Base-by-base conservation (phyloP, 1,139 yeast species). In the Suhomyces atakaporum region DNA sequence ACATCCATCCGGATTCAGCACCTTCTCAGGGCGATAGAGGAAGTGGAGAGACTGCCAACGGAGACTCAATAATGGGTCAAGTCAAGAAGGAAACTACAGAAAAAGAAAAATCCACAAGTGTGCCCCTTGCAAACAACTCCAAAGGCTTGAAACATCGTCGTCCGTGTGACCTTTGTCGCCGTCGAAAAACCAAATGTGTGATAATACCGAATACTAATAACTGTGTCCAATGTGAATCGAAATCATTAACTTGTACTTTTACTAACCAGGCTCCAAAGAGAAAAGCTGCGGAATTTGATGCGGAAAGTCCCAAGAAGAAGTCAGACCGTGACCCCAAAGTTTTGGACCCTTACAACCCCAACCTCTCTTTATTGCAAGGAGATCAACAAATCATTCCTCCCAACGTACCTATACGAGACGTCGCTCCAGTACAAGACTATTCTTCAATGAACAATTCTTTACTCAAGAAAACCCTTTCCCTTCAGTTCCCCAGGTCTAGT, bases 401-500 rank as follows among this genome's bases (percentile, higher is more conserved):
- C 1, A 71, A 76, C 51, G 79, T 76, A 4, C 71, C 77, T 1
- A 70, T 77, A 29, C 54, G 82, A 36, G 80, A 76, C 26, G 74
- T 67, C 8, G 66, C 71, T 1, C 82, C 83, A 3, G 66, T 77
- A 15, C 77, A 74, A 38, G 82, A 77, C 50, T 77, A 77, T 53
- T 69, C 80, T 1, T 52, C 64, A 26, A 75, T 77, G 63, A 75
- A 66, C 50, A 72, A 75, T 47, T 68, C 75, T 10, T 50, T 69
- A 7, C 52, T 69, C 36, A 68, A 66, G 45, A 70, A 68, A 43
- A 71, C 76, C 1, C 55, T 70, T 9, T 66, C 73, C 9, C 56
- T 79, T 28, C 90, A 82, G 50, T 83, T 78, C 47, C 92, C 94
- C 2, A 62, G 92, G 38, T 83, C 90, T 1, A 80, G 88, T 23